Evolutionary conservation across 345 rosid genomes (phyloP).

Genomic region (Brassica cretica): DNA sequence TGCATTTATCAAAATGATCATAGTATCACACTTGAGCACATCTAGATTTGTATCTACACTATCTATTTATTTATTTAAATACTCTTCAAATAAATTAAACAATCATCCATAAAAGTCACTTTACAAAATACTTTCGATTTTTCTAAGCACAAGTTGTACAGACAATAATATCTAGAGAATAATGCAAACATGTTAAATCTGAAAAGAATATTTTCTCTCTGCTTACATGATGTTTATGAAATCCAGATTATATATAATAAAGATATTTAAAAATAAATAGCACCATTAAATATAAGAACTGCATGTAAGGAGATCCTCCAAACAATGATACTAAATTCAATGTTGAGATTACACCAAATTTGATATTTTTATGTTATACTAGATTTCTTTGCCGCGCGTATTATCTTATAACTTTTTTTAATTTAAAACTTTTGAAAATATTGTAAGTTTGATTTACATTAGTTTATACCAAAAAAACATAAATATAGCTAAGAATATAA

Average conservation of each 20-base stretch:
- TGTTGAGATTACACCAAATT: too few species aligned
- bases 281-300: neutral
- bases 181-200: constrained; percentile 3
- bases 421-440: too few species aligned
- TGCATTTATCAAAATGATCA: neutral
- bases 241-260: neutral
- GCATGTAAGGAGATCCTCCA: too few species aligned
- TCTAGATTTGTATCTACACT: neutral
- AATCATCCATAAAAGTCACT: constrained; percentile 7
- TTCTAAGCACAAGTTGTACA: constrained; percentile 15
- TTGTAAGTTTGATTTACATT: too few species aligned
- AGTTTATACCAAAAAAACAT: too few species aligned
- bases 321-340: too few species aligned
- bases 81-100: neutral
- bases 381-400: too few species aligned
- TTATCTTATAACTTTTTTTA: too few species aligned
- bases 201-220: neutral
- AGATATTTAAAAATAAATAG: neutral
- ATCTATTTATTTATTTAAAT: neutral
- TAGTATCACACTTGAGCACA: neutral
- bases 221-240: neutral
- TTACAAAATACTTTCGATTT: neutral
- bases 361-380: too few species aligned
- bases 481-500: too few species aligned
- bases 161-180: constrained; percentile 10